Base-by-base conservation (phyloP, 1,284 basidiomycete species). In the Ustilago curta region DNA sequence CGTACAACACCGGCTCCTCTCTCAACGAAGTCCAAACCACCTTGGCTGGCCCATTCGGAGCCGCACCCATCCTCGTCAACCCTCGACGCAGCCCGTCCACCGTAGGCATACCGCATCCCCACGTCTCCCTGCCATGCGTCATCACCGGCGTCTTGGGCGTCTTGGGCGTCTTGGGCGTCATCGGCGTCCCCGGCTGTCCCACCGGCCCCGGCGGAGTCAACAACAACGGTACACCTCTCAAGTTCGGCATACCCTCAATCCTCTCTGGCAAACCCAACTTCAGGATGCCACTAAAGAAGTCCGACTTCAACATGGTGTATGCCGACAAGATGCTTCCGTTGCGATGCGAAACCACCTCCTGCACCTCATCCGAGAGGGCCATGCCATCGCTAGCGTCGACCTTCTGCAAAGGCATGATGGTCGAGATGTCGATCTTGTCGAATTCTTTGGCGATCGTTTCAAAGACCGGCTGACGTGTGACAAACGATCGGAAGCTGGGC, bases 371-470 rank as follows among this genome's bases (percentile, higher is more conserved):
- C 62, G 83, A 81, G 54, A 93, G 89, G 8, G 94, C 94, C 79
- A 93, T 89, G 18, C 91, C 91, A 63, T 92, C 90, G 48, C 78
- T 77, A n/a, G 69, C 89, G 19, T 80, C 79, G 12, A 81, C 74
- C 49, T 81, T 84, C 71, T 93, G 92, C 12, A 99, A 87, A 4
- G 96, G 95, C 73, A 91, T 92, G 63, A 99, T 87, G 1, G 92
- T 91, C 61, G 92, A 89, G 47, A 94, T 85, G 16, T 92, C 91
- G 39, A 93, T 91, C n/a, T 88, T 88, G 43, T 91, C 87, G 47
- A 99, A 88, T 77, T 99, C 97, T 72, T 93, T 94, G 85, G 96
- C 91, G 69, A 99, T 95, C 0, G 97, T 99, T 82, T 92, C 92
- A 86, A 99, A 94, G 16, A 99, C 97, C 89, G 83, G 67, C 21